Conservation (phyloP, 2,329 filamentous ascomycete genomes). For the Apiospora malaysiana region DNA sequence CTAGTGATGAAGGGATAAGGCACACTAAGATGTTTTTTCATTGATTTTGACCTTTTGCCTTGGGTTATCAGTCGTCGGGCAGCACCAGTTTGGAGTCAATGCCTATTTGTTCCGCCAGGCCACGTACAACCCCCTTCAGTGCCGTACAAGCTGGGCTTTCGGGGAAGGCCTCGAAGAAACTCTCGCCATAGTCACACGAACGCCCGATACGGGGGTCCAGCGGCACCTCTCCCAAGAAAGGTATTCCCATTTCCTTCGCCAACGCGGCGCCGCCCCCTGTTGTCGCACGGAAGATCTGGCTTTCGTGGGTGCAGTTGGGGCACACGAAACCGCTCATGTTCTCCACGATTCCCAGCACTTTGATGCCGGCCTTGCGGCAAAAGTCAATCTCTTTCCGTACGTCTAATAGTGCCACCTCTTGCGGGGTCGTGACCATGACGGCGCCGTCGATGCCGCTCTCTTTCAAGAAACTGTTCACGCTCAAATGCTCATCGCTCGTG, state of each 20-base stretch:
- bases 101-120: constrained; percentile 70
- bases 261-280: constrained; percentile 85
- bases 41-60: no score
- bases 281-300: constrained; percentile 87
- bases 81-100: constrained; percentile 62
- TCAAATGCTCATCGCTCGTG: constrained; percentile 93
- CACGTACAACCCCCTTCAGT: constrained; percentile 79
- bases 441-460: constrained; percentile 93
- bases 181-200: constrained; percentile 97
- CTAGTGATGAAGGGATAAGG: no score
- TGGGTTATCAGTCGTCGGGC: constrained; percentile 43
- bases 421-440: constrained; percentile 90
- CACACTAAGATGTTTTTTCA: no score
- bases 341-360: constrained; percentile 87
- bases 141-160: constrained; percentile 90
- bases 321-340: constrained; percentile 99
- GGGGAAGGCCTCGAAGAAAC: constrained; percentile 91
- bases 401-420: constrained; percentile 90
- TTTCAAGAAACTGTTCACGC: constrained; percentile 89
- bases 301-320: constrained; percentile 82
- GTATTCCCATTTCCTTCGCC: constrained; percentile 85
- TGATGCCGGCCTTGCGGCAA: constrained; percentile 91
- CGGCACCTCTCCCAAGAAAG: constrained; percentile 88
- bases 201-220: constrained; percentile 93
- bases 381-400: constrained; percentile 98